Evolutionary conservation across 1,139 yeast genomes (phyloP), one percentile per base, ranked within the genome.

Genomic region (Pneumocystis jirovecii): DNA sequence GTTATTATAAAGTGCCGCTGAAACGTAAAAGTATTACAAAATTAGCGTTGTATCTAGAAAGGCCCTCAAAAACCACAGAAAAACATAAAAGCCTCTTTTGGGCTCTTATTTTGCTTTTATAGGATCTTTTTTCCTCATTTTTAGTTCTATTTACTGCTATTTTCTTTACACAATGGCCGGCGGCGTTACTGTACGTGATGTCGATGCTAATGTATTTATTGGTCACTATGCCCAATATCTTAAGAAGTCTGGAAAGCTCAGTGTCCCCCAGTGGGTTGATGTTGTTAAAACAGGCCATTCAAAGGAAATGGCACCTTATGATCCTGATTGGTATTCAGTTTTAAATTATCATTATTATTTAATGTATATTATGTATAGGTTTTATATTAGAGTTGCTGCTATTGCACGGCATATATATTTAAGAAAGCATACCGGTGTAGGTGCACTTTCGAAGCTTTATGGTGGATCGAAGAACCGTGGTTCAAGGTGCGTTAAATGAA

Each of bases 381-480:
- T 44, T 44, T 61, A 61, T 29, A 64, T 68, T 89, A 89, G 99
- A 83, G 95, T 98, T 77, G 99, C 99, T 78, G 91, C 98, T 70
- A 90, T 90, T 80, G 99, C 98, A 78, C 93, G 99, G 85, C 98
- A 93, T 93, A 87, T 93, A 82, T 95, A 95, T 96, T 85, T 93
- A 83, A 91, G 96, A 89, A 93, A 93, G 84, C 89, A 88, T 78
- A 96, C 93, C 77, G 99, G 99, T 87, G 96, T 93, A 76, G 98
- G 98, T 85, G 88, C 89, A 80, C 86, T 93, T 80, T 91, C 91
- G 95, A 93, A 89, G 83, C 85, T 89, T 78, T 95, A 93, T 95
- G 99, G 99, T 82, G 95, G 96, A 83, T 90, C 97, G 77, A 83
- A 86, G 82, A 93, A 91, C 96, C 93, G 97, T 84, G 99, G 99